Percentiles rank a stretch among this genome's conserved stretches.
These are phyloP conservation scores for Sarocladium brachiariae DNA, from an alignment of 2,329 filamentous ascomycete species.

Conservation along the genomic window DNA sequence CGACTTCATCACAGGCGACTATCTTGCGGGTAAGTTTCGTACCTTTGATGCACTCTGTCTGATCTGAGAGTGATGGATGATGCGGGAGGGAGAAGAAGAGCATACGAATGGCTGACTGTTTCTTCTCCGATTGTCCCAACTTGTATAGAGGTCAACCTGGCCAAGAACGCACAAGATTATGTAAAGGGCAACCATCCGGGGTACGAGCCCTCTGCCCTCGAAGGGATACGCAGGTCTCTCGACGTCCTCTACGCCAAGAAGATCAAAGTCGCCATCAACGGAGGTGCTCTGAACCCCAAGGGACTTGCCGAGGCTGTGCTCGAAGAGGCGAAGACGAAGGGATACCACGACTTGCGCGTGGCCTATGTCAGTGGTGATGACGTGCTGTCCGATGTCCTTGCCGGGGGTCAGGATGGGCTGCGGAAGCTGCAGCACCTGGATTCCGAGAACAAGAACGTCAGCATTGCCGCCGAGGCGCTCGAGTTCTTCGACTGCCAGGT, in stretches of 20 bases:
- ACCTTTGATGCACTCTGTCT: no score
- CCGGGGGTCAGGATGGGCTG: not conserved
- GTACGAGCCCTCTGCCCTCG: conserved; percentile 17
- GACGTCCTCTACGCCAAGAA: conserved; percentile 33
- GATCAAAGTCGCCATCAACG: conserved; percentile 51
- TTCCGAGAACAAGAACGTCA: conserved; percentile 14
- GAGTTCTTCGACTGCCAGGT: conserved; percentile 21
- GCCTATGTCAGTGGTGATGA: conserved; percentile 33
- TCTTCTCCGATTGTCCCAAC: no score
- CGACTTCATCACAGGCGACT: conserved; percentile 49
- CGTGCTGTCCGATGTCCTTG: conserved; percentile 19
- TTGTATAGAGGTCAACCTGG: conserved; percentile 24
- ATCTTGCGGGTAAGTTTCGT: conserved; percentile 32
- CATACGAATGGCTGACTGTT: no score
- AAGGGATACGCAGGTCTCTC: conserved; percentile 19
- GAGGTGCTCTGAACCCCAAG: conserved; percentile 47
- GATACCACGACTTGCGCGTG: conserved; percentile 24
- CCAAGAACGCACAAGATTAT: conserved; percentile 14
- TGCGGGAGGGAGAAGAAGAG: no score
- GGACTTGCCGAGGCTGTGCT: conserved; percentile 35
- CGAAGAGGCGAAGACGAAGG: conserved; percentile 22
- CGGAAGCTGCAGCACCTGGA: conserved; percentile 19
- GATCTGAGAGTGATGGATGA: no score
- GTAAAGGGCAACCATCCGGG: conserved; percentile 11
- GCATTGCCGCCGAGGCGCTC: conserved; percentile 15